Base-by-base conservation (phyloP, 1,139 yeast species). In the Scheffersomyces insectosa region DNA sequence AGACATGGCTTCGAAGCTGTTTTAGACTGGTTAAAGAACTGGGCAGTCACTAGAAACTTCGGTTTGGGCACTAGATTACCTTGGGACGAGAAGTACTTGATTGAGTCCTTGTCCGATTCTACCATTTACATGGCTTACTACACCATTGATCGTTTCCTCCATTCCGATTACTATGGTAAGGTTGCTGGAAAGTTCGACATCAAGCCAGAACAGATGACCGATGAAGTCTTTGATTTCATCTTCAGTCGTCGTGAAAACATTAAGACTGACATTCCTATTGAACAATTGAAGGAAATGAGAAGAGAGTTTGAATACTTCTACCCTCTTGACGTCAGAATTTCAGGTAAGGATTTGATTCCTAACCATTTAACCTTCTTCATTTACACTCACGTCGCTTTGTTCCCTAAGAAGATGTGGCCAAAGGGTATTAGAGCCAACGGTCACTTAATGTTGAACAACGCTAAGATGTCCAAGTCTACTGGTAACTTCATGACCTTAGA, bases 21-120 rank as follows among this genome's bases (percentile, higher is more conserved):
- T 45, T 77, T 95, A 55, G 95, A 86, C 54, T 95, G 99, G 99
- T 82, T 95, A 63, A 88, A 87, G 72, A 91, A 90, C 73, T 95
- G 99, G 99, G 99, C 99, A 42, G 88, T 95, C 49, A 88, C 96
- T 47, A 88, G 99, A 77, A 85, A 95, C 50, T 95, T 88, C 58
- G 99, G 99, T 64, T 79, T 95, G 55, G 99, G 99, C 65, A 85
- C 98, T 46, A 85, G 77, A 65, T 81, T 95, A 54, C 99, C 99
- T 49, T 95, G 99, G 99, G 99, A 95, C 71, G 85, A 87, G 55
- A 85, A 85, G 65, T 91, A 86, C 62, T 80, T 95, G 61, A 93
- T 95, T 45, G 99, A 95, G 71, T 90, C 97, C 15, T 79, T 95
- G 56, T 88, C 97, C 34, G 99, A 95, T 65, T 93, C 99, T 11